Conservation (phyloP, 768 basidiomycete species). For the Termitomyces sp. region DNA sequence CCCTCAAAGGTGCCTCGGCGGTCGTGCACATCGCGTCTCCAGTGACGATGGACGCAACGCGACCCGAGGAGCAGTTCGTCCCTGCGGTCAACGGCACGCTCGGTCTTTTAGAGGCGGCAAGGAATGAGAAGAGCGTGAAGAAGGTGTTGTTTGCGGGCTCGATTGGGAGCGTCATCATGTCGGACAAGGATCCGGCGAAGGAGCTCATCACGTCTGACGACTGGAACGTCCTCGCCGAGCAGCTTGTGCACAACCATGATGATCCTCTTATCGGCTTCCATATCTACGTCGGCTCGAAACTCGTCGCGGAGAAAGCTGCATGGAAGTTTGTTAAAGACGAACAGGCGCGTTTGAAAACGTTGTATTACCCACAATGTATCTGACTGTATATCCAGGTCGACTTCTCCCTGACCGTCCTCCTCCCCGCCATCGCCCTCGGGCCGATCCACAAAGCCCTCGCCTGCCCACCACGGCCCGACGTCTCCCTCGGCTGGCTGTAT, state of each 20-base stretch:
- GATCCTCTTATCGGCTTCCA: conserved; percentile 10
- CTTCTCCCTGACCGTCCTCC: conserved; percentile 6
- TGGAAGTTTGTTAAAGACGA: conserved; percentile 10
- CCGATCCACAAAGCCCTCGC: conserved; percentile 8
- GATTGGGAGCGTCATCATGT: conserved; percentile 10
- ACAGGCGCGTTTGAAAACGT: neutral
- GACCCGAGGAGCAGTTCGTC: conserved; percentile 8
- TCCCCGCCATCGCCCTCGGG: conserved; percentile 3
- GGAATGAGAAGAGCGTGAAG: conserved; percentile 3
- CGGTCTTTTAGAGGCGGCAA: neutral
- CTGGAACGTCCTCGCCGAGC: conserved; percentile 6
- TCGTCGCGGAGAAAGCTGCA: conserved; percentile 6
- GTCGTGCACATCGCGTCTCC: conserved; percentile 10
- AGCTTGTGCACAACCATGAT: conserved; percentile 6
- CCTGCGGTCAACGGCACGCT: conserved; percentile 7
- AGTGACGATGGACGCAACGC: conserved; percentile 6
- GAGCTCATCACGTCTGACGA: conserved; percentile 5
- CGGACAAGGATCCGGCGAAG: conserved; percentile 8
- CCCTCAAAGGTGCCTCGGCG: conserved; percentile 5
- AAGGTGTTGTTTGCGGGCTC: conserved; percentile 7
- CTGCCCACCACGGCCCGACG: conserved; percentile 5
- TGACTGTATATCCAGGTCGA: neutral
- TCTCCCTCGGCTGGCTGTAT: conserved; percentile 12
- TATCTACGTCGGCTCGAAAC: conserved; percentile 9
- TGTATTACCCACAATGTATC: neutral